These are phyloP conservation scores for Pythium aquatile DNA, from an alignment of 352 stramenopile species.

Conservation along the genomic window DNA sequence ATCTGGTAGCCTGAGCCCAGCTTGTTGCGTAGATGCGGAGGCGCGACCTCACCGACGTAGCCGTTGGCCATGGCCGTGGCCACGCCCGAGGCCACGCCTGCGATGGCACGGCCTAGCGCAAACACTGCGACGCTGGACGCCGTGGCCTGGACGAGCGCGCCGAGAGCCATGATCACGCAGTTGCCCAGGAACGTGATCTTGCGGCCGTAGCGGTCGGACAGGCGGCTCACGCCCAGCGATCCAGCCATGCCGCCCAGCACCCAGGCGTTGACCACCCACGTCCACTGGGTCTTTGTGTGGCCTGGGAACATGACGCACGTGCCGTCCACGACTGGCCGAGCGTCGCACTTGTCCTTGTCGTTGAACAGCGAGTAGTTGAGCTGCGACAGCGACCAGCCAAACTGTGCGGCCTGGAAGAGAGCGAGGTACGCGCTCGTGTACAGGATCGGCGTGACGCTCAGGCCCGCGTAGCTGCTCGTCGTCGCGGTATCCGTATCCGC, in stretches of 20 bases:
- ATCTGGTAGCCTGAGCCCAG: conserved; percentile 45
- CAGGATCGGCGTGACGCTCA: conserved; percentile 27
- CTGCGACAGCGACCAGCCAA: conserved; percentile 55
- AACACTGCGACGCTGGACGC: conserved; percentile 39
- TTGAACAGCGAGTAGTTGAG: conserved; percentile 52
- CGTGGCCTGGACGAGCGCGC: conserved; percentile 32
- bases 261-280: conserved; percentile 49
- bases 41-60: conserved; percentile 35
- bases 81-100: conserved; percentile 49
- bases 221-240: conserved; percentile 28
- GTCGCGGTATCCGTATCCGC: not conserved
- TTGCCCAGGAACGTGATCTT: conserved; percentile 33
- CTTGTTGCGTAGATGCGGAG: conserved; percentile 33
- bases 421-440: conserved; percentile 42
- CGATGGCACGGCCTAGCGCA: conserved; percentile 37
- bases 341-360: conserved; percentile 38
- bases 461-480: conserved; percentile 14
- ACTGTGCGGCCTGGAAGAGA: conserved; percentile 47
- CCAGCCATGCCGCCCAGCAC: conserved; percentile 53
- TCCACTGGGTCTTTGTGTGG: conserved; percentile 55
- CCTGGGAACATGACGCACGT: conserved; percentile 66
- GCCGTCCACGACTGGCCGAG: conserved; percentile 33
- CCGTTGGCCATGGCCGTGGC: conserved; percentile 28
- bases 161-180: conserved; percentile 36
- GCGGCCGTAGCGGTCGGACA: conserved; percentile 42